These are phyloP conservation scores for Exophiala sp. DNA, from an alignment of 2,329 filamentous ascomycete species.

Conservation along the genomic window DNA sequence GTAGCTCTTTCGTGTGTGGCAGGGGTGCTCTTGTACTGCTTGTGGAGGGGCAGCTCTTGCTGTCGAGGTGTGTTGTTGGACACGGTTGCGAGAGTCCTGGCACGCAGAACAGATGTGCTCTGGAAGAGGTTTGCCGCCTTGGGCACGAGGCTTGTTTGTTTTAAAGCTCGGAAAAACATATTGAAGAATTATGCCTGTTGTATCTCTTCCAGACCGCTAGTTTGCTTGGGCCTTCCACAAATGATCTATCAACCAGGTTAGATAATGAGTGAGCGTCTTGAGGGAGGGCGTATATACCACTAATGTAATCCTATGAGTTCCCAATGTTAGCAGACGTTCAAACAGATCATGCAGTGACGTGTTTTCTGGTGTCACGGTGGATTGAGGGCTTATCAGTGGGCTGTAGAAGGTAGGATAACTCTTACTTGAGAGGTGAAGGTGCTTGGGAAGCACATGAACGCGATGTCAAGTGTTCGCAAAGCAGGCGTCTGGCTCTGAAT, in stretches of 20 bases:
- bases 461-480: conserved; percentile 17
- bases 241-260: conserved; percentile 49
- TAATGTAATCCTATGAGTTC: conserved; percentile 59
- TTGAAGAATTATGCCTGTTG: conserved; percentile 34
- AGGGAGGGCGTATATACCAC: conserved; percentile 44
- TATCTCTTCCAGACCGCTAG: conserved; percentile 41
- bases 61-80: conserved; percentile 35
- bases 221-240: conserved; percentile 66
- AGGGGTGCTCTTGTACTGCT: conserved; percentile 56
- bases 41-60: conserved; percentile 27
- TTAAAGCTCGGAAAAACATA: conserved; percentile 56
- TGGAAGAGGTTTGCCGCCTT: conserved; percentile 41
- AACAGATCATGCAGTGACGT: conserved; percentile 16
- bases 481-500: conserved; percentile 2
- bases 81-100: conserved; percentile 30
- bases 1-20: conserved; percentile 76
- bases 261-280: conserved; percentile 13
- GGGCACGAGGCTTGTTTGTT: conserved; percentile 47
- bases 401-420: conserved; percentile 24
- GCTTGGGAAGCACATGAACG: conserved; percentile 68
- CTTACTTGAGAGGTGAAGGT: conserved; percentile 83
- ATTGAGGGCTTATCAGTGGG: conserved; percentile 20
- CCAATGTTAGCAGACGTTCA: conserved; percentile 34
- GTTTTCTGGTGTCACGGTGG: conserved; percentile 18
- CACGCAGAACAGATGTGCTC: conserved; percentile 35